Conservation (phyloP, 192 early-diverging fungal genomes). For the Coemansia sp. region DNA sequence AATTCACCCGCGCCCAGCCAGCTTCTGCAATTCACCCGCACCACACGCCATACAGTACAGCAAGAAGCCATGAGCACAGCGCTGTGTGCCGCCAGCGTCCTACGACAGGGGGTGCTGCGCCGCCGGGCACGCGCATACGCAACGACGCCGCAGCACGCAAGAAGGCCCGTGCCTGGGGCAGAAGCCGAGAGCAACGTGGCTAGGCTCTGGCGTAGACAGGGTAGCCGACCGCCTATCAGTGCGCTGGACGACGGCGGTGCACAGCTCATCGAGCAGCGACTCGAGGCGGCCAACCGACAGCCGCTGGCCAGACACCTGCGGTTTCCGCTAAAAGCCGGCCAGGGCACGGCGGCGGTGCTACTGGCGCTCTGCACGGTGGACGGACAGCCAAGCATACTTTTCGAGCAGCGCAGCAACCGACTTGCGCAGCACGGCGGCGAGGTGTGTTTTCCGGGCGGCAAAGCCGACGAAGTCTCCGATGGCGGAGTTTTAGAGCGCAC, state of each 20-base stretch:
- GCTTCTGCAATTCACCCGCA: no score
- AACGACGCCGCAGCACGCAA: no score
- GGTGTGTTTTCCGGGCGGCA: slow-evolving; percentile 78
- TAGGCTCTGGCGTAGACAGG: not conserved
- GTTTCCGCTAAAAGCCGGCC: slow-evolving; percentile 17
- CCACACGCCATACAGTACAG: no score
- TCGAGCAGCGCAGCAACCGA: slow-evolving; percentile 66
- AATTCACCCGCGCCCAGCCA: no score
- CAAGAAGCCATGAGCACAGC: no score
- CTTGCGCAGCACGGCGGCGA: slow-evolving; percentile 76
- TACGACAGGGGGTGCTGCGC: no score
- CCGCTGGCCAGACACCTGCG: slow-evolving; percentile 6
- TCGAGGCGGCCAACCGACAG: slow-evolving; percentile 2
- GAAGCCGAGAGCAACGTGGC: no score
- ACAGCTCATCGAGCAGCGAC: slow-evolving; percentile 18
- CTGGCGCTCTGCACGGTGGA: slow-evolving; percentile 63
- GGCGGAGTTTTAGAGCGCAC: slow-evolving; percentile 60
- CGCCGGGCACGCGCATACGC: no score
- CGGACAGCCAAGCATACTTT: slow-evolving; percentile 63
- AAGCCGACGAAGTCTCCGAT: slow-evolving; percentile 55
- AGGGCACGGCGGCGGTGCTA: slow-evolving; percentile 40
- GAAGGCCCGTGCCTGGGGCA: no score
- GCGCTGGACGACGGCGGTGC: slow-evolving; percentile 10
- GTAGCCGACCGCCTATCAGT: slow-evolving; percentile 11
- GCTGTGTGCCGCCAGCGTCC: no score